Evolutionary conservation across 75 land plant genomes (phyloP).

Genomic region (Picea glauca): DNA sequence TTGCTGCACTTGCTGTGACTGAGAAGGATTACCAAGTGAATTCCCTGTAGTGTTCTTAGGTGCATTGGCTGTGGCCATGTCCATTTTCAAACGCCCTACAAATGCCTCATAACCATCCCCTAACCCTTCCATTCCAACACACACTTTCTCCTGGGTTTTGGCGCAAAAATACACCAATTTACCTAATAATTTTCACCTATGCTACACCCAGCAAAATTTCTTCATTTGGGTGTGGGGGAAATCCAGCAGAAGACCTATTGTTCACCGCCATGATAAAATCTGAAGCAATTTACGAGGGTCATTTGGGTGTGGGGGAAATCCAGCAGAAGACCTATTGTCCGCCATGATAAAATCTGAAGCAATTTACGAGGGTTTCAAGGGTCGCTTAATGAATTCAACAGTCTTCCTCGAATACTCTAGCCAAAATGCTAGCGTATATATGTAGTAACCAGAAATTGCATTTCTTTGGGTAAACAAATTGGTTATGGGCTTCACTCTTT

Average conservation of each 20-base stretch:
- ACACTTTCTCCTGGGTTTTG: background rate
- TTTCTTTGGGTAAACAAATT: no score
- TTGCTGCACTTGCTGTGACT: conserved; percentile 24
- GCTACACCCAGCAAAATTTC: background rate
- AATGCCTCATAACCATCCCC: conserved; percentile 48
- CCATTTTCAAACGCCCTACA: conserved; percentile 42
- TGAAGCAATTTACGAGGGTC: background rate
- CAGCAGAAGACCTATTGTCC: background rate
- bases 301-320: background rate
- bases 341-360: background rate
- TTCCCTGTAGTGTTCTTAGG: conserved; percentile 15
- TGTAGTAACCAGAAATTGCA: no score
- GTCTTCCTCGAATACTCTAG: no score
- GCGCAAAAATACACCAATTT: background rate
- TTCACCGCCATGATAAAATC: background rate
- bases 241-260: background rate
- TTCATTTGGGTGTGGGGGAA: background rate
- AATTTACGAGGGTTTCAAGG: no score
- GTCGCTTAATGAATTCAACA: no score
- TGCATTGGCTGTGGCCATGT: conserved; percentile 26
- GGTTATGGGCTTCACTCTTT: no score
- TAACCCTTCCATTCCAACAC: conserved; percentile 30
- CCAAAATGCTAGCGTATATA: no score
- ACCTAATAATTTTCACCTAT: background rate
- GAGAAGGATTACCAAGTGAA: conserved; percentile 9